Evolutionary conservation across 2,329 filamentous ascomycete genomes (phyloP).

Genomic region (Davidsoniella eucalypti): DNA sequence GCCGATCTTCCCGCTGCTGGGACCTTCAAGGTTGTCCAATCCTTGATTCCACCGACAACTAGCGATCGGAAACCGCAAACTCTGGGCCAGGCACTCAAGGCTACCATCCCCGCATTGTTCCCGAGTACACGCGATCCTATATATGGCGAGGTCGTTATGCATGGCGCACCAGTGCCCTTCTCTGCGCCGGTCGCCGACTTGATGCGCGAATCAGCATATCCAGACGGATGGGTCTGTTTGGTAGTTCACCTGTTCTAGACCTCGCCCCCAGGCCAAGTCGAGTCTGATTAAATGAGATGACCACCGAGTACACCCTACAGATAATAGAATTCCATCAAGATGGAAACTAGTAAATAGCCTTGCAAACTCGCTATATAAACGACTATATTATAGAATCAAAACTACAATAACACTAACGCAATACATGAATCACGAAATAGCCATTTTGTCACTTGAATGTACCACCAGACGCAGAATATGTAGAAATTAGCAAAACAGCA

Average conservation of each 20-base stretch:
- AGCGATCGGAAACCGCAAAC: slow-evolving; percentile 28
- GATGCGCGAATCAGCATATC: slow-evolving; percentile 67
- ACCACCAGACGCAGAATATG: no score
- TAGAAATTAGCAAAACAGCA: no score
- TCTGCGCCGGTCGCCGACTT: slow-evolving; percentile 65
- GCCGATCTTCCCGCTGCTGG: slow-evolving; percentile 21
- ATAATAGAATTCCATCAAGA: no score
- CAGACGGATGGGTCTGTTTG: slow-evolving; percentile 81
- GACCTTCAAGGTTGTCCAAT: slow-evolving; percentile 59
- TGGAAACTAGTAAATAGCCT: no score
- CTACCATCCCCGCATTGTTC: slow-evolving; percentile 64
- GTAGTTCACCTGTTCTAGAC: slow-evolving; percentile 34
- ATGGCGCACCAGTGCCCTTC: slow-evolving; percentile 74
- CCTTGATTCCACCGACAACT: slow-evolving; percentile 41
- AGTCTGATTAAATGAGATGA: no score
- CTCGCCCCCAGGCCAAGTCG: no score
- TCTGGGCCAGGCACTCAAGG: slow-evolving; percentile 62
- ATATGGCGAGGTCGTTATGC: slow-evolving; percentile 67
- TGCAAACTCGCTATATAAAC: no score
- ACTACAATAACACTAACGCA: no score
- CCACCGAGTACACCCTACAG: no score
- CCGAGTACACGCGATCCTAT: slow-evolving; percentile 73
- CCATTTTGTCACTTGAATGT: no score
- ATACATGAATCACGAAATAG: no score
- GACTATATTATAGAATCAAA: no score